Conservation (phyloP, 352 stramenopile genomes). For the Pythium sp. region DNA sequence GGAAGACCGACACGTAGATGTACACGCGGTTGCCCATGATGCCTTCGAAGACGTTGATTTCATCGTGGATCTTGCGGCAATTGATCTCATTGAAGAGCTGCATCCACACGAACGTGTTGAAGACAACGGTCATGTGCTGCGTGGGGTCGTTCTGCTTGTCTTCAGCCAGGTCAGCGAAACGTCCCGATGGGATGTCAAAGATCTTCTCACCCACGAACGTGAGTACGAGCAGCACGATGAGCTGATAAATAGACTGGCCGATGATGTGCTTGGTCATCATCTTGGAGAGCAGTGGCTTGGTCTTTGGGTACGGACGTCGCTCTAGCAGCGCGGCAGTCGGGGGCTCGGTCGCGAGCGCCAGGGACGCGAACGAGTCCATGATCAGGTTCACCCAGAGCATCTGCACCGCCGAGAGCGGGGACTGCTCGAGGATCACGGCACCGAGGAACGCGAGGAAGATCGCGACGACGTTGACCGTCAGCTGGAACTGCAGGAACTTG, state of each 20-base stretch:
- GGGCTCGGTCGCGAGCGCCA: conserved; percentile 94
- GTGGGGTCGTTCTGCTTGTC: conserved; percentile 47
- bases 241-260: conserved; percentile 90
- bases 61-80: conserved; percentile 80
- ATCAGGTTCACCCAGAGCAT: conserved; percentile 99
- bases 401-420: conserved; percentile 94
- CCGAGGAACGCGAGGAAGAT: conserved; percentile 92
- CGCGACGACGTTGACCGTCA: conserved; percentile 96
- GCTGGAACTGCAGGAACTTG: conserved; percentile 98
- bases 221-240: conserved; percentile 86
- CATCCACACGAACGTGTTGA: conserved; percentile 98
- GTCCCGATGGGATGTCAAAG: conserved; percentile 43
- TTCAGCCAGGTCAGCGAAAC: conserved; percentile 33
- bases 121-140: conserved; percentile 95
- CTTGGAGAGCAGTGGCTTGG: conserved; percentile 91
- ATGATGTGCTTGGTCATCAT: conserved; percentile 96
- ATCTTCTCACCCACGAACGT: conserved; percentile 75
- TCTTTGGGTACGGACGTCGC: conserved; percentile 90
- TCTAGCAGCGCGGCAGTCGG: conserved; percentile 90
- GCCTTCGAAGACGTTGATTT: conserved; percentile 93
- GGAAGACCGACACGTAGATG: conserved; percentile 88
- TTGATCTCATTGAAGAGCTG: conserved; percentile 96
- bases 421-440: conserved; percentile 71
- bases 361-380: conserved; percentile 97
- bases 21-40: conserved; percentile 92